Base-by-base conservation (phyloP, 805 yeast genomes). In the Kuraishia borneana region DNA sequence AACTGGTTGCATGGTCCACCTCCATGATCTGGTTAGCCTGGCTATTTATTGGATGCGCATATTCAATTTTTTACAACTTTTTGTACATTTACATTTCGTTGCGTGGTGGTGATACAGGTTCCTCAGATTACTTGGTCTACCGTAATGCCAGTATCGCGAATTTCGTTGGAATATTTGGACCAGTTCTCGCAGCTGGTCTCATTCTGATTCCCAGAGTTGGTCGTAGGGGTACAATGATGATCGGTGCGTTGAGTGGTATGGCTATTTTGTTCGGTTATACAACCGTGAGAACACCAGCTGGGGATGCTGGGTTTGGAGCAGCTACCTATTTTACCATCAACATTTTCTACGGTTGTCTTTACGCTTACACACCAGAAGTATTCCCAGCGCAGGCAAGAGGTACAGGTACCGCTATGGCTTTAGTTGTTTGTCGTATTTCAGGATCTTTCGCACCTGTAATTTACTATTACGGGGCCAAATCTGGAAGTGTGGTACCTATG, bases 291-390 rank as follows among this genome's bases (percentile, higher is more conserved):
- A 64, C 76, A 1, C 58, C 70, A 31, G 56, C 65, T 5, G 73
- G 63, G 57, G 73, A 72, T 47, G 73, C 77, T 32, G 69, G 64
- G 5, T 59, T 65, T 33, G 56, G 62, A 23, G 52, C 68, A 8
- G 66, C 68, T 23, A 70, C 78, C 14, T 72, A 69, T 39, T 51
- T 65, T 46, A 58, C 60, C 37, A 45, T 65, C 38, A 60, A 64
- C 50, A 58, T 73, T 36, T 70, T 70, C 46, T 75, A 71, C 47
- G 79, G 76, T 4, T 68, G 70, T 17, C 53, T 76, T 14, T 76
- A 73, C 45, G 83, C 82, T 4, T 75, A 73, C 46, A 74, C 82
- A 3, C 83, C 83, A 0, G 81, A 76, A 46, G 69, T 72, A 17
- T 64, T 76, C 50, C 76, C 76, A 26, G 54, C 71, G 0, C 51